phyloP scores from a whole-genome alignment of 1,284 basidiomycete genomes.

The Retiboletus flavoniger region DNA sequence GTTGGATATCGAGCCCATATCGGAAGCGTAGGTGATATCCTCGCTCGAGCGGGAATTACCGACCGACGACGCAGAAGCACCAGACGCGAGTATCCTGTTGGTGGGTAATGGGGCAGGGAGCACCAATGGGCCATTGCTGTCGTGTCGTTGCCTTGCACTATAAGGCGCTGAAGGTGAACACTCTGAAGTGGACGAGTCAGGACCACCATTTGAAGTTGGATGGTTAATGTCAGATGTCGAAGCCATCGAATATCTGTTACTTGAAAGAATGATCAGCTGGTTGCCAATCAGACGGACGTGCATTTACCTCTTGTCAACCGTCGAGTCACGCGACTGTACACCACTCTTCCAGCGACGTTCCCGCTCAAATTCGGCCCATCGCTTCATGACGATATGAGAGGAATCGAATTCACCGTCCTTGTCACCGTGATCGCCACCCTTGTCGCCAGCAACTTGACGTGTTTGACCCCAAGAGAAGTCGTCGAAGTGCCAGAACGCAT shows the following conservation, averaged over 20 bases:
- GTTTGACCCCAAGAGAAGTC: conserved; percentile 99
- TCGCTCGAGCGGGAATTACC: conserved; percentile 64
- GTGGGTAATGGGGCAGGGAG: conserved; percentile 67
- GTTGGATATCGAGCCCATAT: conserved; percentile 56
- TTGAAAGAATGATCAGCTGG: conserved; percentile 19
- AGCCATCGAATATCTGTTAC: conserved; percentile 71
- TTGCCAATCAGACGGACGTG: conserved; percentile 7
- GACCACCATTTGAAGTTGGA: conserved; percentile 44
- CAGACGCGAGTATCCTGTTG: conserved; percentile 46
- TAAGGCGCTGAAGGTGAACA: conserved; percentile 44
- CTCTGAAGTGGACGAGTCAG: conserved; percentile 65
- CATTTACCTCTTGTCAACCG: conserved; percentile 67
- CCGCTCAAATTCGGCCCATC: conserved; percentile 98
- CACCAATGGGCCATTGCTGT: conserved; percentile 67
- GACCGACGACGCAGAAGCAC: conserved; percentile 51
- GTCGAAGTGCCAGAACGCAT: conserved; percentile 99
- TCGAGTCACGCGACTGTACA: conserved; percentile 79
- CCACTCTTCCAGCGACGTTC: conserved; percentile 93
- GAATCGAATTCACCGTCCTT: conserved; percentile 98
- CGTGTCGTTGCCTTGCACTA: conserved; percentile 53
- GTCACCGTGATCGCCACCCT: conserved; percentile 73
- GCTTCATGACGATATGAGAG: conserved; percentile 96
- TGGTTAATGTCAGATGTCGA: conserved; percentile 74
- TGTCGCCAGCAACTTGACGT: conserved; percentile 79
- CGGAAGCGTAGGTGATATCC: conserved; percentile 52